These are phyloP conservation scores for Leucocoprinus birnbaumii DNA, from an alignment of 768 basidiomycete genomes.

Conservation along the genomic window DNA sequence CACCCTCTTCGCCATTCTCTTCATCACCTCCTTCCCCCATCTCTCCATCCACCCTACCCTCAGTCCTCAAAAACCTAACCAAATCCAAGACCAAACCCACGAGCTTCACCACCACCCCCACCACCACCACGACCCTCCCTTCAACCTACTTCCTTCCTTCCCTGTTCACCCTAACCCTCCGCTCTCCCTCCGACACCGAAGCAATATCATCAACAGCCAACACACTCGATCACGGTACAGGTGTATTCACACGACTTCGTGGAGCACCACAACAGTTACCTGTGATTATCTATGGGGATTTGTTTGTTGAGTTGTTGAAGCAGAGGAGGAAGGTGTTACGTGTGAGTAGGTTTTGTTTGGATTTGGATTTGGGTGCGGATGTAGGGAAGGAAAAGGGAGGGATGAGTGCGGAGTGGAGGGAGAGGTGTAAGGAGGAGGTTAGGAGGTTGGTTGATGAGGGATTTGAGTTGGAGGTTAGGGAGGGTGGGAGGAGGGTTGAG, in stretches of 20 bases:
- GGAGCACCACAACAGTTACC: constrained; percentile 3
- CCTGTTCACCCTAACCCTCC: neutral
- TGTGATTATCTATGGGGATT: neutral
- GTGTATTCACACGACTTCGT: constrained; percentile 5
- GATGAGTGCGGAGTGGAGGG: neutral
- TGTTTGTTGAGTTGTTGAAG: neutral
- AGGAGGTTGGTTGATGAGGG: constrained; percentile 1
- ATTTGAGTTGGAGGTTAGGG: neutral
- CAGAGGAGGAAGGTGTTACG: constrained; percentile 1
- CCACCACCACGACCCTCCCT: no score
- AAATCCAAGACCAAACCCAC: no score
- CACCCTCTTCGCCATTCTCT: neutral
- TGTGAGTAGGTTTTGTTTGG: neutral
- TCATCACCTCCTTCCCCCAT: neutral
- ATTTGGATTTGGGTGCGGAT: neutral
- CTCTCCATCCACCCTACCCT: neutral
- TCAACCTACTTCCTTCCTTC: neutral
- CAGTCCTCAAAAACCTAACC: no score
- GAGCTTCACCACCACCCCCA: no score
- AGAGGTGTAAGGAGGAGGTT: neutral
- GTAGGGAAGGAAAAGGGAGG: no score
- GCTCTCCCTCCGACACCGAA: neutral
- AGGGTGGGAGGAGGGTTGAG: neutral
- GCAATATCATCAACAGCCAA: neutral
- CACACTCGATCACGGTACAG: neutral